Conservation (phyloP, 164 flowering plant genomes). For the Tinospora cordifolia region DNA sequence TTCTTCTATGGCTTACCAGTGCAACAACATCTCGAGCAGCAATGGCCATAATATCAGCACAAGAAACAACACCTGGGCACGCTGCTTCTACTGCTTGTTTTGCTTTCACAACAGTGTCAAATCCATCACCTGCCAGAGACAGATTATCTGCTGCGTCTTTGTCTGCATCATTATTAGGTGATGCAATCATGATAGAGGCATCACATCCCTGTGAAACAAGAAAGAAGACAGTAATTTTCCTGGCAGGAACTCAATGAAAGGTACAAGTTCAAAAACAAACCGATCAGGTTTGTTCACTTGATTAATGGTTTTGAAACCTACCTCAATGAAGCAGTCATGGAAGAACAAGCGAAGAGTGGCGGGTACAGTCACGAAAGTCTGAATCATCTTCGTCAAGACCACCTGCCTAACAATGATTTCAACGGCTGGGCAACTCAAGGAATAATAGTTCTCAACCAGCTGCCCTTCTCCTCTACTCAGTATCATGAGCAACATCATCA, state of each 20-base stretch:
- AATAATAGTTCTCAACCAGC: conserved; percentile 43
- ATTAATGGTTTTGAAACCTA: conserved; percentile 12
- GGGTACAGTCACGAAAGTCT: conserved; percentile 53
- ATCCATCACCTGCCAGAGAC: conserved; percentile 78
- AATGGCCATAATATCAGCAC: conserved; percentile 67
- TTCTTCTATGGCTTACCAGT: conserved; percentile 32
- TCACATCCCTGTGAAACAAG: conserved; percentile 61
- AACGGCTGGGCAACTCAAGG: conserved; percentile 44
- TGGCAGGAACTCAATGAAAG: background rate
- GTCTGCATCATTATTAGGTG: conserved; percentile 62
- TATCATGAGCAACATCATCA: conserved; percentile 23
- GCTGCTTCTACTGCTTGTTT: conserved; percentile 55
- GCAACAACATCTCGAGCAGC: conserved; percentile 68
- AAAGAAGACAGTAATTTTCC: background rate
- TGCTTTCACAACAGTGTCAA: conserved; percentile 65
- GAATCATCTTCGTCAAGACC: conserved; percentile 38
- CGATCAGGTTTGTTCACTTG: background rate
- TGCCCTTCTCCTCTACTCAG: conserved; percentile 36
- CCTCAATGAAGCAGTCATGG: conserved; percentile 84
- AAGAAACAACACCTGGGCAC: conserved; percentile 73
- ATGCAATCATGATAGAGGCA: conserved; percentile 58
- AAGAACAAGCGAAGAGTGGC: conserved; percentile 77
- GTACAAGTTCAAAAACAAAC: background rate
- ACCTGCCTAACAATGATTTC: conserved; percentile 46
- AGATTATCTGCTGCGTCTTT: conserved; percentile 60